Evolutionary conservation across 2,329 filamentous ascomycete genomes (phyloP), one percentile per base, ranked within the genome.

Genomic region (Trichoderma brevicompactum): DNA sequence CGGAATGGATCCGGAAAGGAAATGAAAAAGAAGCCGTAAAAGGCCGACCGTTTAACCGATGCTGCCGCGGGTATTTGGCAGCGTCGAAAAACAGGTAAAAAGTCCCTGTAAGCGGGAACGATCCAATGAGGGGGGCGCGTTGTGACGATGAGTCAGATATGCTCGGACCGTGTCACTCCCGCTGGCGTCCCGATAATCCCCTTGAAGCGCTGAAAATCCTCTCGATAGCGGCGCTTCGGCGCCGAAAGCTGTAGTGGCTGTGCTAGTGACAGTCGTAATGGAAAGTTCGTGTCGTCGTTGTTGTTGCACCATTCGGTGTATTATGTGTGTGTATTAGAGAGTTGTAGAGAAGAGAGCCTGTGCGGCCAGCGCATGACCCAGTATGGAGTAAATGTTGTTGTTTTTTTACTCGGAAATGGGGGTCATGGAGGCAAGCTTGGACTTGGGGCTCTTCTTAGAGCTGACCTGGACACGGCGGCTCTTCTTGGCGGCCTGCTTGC

Each of bases 371-470:
- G 59, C 59, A 54, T 63, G 59, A 63, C 59, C 59, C 59, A 6
- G 23, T n/a, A 32, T 7, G 19, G 48, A 54, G 41, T 41, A 62
- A 50, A 23, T 44, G 19, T 23, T n/a, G 6, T 2, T 34, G 9
- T 23, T n/a, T 15, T 9, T 52, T 63, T 63, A 63, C 77, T 88
- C 86, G 70, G 79, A 72, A 72, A 87, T 87, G 66, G 84, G 81
- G 59, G 83, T 79, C 79, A 88, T 86, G 71, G 78, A 75, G 66
- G 74, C 75, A 61, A 77, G 74, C 78, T 82, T 83, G 71, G 71
- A 76, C 79, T 81, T 83, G 71, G 78, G 74, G 69, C 77, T 78
- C 74, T 82, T 84, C 79, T 85, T 87, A 74, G 79, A 78, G 68
- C 73, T 70, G 69, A 75, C 74, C 66, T 74, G 73, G 59, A 72